Conservation (phyloP, 805 yeast genomes). For the Torulaspora franciscae region DNA sequence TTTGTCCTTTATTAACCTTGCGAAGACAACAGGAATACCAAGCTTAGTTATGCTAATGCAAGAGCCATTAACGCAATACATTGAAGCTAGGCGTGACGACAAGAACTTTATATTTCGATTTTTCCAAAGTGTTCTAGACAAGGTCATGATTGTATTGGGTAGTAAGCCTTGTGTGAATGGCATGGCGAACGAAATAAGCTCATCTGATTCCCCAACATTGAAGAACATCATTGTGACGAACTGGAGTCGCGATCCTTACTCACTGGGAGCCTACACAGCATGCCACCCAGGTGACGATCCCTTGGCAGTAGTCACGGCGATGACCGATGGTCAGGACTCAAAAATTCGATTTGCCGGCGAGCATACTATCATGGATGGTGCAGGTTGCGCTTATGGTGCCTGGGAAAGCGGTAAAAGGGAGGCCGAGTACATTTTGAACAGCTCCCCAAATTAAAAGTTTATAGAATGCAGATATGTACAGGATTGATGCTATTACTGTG, state of each 20-base stretch:
- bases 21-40: slow-evolving; percentile 46
- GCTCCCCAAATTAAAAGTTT: not conserved
- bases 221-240: slow-evolving; percentile 47
- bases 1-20: slow-evolving; percentile 53
- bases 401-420: slow-evolving; percentile 69
- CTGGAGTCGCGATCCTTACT: slow-evolving; percentile 78
- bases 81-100: slow-evolving; percentile 46
- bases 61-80: slow-evolving; percentile 62
- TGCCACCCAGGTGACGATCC: slow-evolving; percentile 68
- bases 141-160: slow-evolving; percentile 18
- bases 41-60: slow-evolving; percentile 64
- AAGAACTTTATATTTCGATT: slow-evolving; percentile 53
- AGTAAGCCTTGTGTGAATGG: slow-evolving; percentile 14
- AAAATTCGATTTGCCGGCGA: slow-evolving; percentile 82
- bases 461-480: slow-evolving; percentile 3
- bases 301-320: slow-evolving; percentile 52
- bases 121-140: slow-evolving; percentile 46
- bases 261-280: slow-evolving; percentile 79
- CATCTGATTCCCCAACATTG: slow-evolving; percentile 33
- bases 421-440: slow-evolving; percentile 38
- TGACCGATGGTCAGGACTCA: slow-evolving; percentile 52
- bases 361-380: slow-evolving; percentile 79
- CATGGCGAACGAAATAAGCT: slow-evolving; percentile 5
- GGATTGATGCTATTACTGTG: not conserved
- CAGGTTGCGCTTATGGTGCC: slow-evolving; percentile 92